phyloP scores from a whole-genome alignment of 805 yeast genomes.

The Lachancea waltii region DNA sequence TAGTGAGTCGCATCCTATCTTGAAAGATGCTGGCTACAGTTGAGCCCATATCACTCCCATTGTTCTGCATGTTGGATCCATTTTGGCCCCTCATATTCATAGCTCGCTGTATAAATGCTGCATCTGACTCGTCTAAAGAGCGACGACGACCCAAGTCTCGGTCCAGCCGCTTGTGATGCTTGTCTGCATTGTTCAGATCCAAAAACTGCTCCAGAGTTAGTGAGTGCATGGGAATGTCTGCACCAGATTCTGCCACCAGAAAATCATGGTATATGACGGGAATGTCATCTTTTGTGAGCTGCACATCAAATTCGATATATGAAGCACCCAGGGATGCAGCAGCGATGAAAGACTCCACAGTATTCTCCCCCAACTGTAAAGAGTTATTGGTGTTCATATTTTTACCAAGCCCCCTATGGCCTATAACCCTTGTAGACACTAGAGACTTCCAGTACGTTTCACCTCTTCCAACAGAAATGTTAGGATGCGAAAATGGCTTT shows the following conservation, averaged over 20 bases:
- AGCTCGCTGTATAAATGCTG: conserved; percentile 9
- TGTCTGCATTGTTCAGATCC: conserved; percentile 37
- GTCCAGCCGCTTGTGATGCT: conserved; percentile 9
- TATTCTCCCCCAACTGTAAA: conserved; percentile 89
- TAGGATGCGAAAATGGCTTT: conserved; percentile 49
- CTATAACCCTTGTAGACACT: conserved; percentile 85
- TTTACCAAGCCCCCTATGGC: conserved; percentile 93
- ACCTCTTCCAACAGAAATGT: conserved; percentile 17
- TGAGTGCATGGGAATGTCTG: conserved; percentile 93
- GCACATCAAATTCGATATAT: conserved; percentile 95
- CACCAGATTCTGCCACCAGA: conserved; percentile 89
- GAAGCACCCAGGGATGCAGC: conserved; percentile 96
- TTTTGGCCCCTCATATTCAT: neutral
- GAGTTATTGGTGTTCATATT: conserved; percentile 66
- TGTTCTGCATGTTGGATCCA: neutral
- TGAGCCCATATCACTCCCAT: neutral
- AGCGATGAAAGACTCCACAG: conserved; percentile 89
- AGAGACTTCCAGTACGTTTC: conserved; percentile 89
- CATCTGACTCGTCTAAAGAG: conserved; percentile 26
- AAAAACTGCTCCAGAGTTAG: conserved; percentile 85
- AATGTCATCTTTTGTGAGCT: conserved; percentile 79
- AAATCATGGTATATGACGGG: conserved; percentile 96
- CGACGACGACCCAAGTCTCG: conserved; percentile 20
- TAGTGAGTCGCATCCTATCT: conserved; percentile 77
- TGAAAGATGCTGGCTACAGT: conserved; percentile 13